Evolutionary conservation across 2,329 filamentous ascomycete genomes (phyloP).

Genomic region (Aspergillus costaricaensis): DNA sequence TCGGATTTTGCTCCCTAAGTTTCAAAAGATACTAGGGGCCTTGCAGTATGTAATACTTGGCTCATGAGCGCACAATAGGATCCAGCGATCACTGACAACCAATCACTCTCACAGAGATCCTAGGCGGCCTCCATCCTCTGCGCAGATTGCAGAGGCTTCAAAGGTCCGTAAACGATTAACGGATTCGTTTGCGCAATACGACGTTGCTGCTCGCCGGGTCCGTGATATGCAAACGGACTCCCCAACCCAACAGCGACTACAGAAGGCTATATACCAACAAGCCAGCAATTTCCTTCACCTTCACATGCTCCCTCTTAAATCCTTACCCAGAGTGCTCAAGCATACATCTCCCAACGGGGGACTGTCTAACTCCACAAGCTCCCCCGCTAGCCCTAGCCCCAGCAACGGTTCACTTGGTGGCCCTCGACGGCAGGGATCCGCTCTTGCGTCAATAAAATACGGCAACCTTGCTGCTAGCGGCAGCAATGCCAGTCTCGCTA

Average conservation of each 20-base stretch:
- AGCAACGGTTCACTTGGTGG: constrained; percentile 25
- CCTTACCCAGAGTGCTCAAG: constrained; percentile 67
- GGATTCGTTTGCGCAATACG: constrained; percentile 87
- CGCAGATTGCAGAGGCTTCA: constrained; percentile 79
- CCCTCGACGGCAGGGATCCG: constrained; percentile 41
- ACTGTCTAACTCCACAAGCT: constrained; percentile 27
- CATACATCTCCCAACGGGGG: constrained; percentile 59
- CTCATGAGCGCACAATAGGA: background rate
- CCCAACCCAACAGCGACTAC: constrained; percentile 70
- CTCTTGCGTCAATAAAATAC: constrained; percentile 62
- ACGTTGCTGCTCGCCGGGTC: constrained; percentile 76
- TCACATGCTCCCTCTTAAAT: constrained; percentile 86
- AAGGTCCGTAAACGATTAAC: constrained; percentile 88
- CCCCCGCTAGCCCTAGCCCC: constrained; percentile 23
- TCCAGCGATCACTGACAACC: background rate
- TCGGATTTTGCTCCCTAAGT: constrained; percentile 74
- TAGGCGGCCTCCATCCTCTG: constrained; percentile 63
- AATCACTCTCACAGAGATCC: constrained; percentile 53
- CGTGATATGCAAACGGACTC: constrained; percentile 75
- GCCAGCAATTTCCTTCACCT: constrained; percentile 81
- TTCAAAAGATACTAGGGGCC: constrained; percentile 73
- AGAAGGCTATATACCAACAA: constrained; percentile 79
- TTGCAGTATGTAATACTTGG: constrained; percentile 58
- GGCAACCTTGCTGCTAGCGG: constrained; percentile 52
- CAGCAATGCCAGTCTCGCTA: constrained; percentile 55